Base-by-base conservation (phyloP, 2,329 filamentous ascomycete species). In the Trichoderma gracile region DNA sequence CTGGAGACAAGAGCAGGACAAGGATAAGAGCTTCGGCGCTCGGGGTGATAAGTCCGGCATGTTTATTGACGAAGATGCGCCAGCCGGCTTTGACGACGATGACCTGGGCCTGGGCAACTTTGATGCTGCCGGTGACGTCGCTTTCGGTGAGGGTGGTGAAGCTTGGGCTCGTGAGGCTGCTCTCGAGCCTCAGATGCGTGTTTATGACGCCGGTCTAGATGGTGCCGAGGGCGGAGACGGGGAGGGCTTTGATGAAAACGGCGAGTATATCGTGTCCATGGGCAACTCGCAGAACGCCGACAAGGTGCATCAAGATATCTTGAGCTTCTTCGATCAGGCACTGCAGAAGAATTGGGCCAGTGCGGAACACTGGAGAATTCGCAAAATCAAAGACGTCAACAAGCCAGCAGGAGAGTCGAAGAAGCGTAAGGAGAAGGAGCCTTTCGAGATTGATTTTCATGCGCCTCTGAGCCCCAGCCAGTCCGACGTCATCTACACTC, bases 361-460 rank as follows among this genome's bases (percentile, higher is more conserved):
- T 55, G 94, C 95, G n/a, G 95, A 98, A 75, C 95, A 99, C 77
- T 99, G 95, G 95, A 89, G 94, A 69, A 98, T 99, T 73, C 86
- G 91, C 67, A 92, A 93, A 73, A 95, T 99, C 76, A 98, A 98
- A 73, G 87, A 89, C 68, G 79, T 83, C 72, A 84, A 82, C 71
- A 93, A 93, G 76, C 82, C 86, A 8, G 80, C 84, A 9, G 81
- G 85, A 15, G 77, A 79, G 58, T 84, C 76, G 72, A 88, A 85
- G 68, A 86, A 88, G 71, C 86, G 93, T 68, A 98, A 97, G 77
- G 95, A 98, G 76, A 99, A 97, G 77, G 94, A 97, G 73, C 90
- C 91, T 0, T 99, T 99, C 73, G 90, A 95, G 73, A 96, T 99
- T 67, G 90, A 98, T 76, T 99, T 99, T 74, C 78, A 83, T 9